phyloP scores from a whole-genome alignment of 2,329 filamentous ascomycete species.

The Fragosphaeria purpurea region DNA sequence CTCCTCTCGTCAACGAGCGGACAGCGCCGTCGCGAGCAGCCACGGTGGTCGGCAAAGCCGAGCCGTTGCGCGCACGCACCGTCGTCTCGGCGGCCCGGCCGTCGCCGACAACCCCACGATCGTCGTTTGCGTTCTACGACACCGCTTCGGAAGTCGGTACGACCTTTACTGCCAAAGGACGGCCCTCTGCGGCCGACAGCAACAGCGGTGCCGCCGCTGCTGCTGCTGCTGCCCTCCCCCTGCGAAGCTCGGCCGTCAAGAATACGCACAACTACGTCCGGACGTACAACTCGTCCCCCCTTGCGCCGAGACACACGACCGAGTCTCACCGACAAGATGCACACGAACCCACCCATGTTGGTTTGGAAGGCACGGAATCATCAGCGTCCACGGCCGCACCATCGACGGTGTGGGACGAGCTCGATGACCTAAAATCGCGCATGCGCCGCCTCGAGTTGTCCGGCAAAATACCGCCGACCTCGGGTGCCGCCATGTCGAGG shows the following conservation, averaged over 20 bases:
- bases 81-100: slow-evolving; percentile 15
- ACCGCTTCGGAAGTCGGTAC: slow-evolving; percentile 19
- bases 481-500: slow-evolving; percentile 67
- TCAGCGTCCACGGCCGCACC: slow-evolving; percentile 79
- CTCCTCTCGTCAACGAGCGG: slow-evolving; percentile 29
- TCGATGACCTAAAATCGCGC: slow-evolving; percentile 89
- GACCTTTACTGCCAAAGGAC: slow-evolving; percentile 23
- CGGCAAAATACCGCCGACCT: slow-evolving; percentile 75
- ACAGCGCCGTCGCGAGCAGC: slow-evolving; percentile 21
- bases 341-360: slow-evolving; percentile 31
- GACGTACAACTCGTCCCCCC: slow-evolving; percentile 49
- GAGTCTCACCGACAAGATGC: slow-evolving; percentile 27
- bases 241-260: slow-evolving; percentile 36
- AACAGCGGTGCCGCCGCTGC: slow-evolving; percentile 18
- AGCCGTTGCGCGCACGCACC: slow-evolving; percentile 7
- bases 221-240: slow-evolving; percentile 20
- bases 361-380: slow-evolving; percentile 66
- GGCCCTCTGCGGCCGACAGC: slow-evolving; percentile 40
- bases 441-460: slow-evolving; percentile 85
- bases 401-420: slow-evolving; percentile 93
- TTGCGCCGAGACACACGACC: slow-evolving; percentile 34
- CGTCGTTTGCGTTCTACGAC: slow-evolving; percentile 39
- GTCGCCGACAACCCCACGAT: slow-evolving; percentile 40
- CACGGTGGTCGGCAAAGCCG: slow-evolving; percentile 1
- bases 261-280: slow-evolving; percentile 30